Conservation (phyloP, 2,329 filamentous ascomycete genomes). For the Alternaria infectoria region DNA sequence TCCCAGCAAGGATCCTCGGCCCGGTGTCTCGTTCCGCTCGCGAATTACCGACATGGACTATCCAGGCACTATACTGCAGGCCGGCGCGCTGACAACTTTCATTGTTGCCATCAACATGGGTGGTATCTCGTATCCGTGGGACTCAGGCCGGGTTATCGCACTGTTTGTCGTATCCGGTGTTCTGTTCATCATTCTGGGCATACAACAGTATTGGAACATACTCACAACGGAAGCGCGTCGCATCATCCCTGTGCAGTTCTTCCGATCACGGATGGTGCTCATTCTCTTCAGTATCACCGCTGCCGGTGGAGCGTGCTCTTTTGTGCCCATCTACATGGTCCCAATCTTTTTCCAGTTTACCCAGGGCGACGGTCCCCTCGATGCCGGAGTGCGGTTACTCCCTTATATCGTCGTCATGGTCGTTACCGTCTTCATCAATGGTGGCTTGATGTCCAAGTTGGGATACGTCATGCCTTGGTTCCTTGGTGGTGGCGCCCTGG, state of each 20-base stretch:
- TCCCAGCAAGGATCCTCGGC: not conserved
- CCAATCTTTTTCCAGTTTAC: slow-evolving; percentile 39
- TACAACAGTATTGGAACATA: not conserved
- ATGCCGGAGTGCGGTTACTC: slow-evolving; percentile 30
- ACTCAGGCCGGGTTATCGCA: not conserved
- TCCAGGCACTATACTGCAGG: not conserved
- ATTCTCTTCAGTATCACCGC: not conserved
- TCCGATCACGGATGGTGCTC: not conserved
- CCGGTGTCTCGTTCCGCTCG: not conserved
- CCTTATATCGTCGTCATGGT: slow-evolving; percentile 30
- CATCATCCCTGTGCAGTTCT: not conserved
- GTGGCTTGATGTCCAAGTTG: slow-evolving; percentile 18
- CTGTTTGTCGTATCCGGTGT: not conserved
- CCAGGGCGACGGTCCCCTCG: slow-evolving; percentile 22
- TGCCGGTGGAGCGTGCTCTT: not conserved
- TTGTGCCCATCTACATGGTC: slow-evolving; percentile 27
- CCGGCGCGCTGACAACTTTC: not conserved
- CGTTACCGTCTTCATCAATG: slow-evolving; percentile 20
- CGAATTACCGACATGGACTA: not conserved
- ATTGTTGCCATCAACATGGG: not conserved
- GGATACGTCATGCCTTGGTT: slow-evolving; percentile 30
- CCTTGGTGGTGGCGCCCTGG: slow-evolving; percentile 6
- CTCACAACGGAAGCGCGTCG: not conserved
- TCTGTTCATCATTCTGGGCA: not conserved
- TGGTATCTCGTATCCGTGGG: not conserved